These are phyloP conservation scores for Aspergillus baeticus DNA, from an alignment of 495 filamentous ascomycete genomes.

Conservation along the genomic window DNA sequence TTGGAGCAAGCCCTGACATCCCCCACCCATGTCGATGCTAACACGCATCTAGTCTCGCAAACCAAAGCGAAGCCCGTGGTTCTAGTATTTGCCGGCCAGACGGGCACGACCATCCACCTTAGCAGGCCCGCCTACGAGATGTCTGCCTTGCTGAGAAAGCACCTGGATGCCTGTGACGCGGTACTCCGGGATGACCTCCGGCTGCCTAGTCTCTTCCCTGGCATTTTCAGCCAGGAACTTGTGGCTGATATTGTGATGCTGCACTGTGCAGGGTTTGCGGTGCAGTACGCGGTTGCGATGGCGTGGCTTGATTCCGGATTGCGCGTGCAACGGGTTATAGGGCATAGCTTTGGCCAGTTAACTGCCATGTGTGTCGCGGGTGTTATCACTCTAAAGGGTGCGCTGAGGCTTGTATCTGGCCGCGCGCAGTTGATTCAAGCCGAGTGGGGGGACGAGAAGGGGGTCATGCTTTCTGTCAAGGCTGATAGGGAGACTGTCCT, in stretches of 20 bases:
- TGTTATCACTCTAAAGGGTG: conserved; percentile 29
- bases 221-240: conserved; percentile 5
- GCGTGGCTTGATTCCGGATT: conserved; percentile 46
- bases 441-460: too few species aligned
- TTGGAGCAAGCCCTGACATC: too few species aligned
- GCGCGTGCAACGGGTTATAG: conserved; percentile 31
- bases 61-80: too few species aligned
- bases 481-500: too few species aligned
- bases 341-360: conserved; percentile 50
- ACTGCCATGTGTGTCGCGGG: conserved; percentile 38
- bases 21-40: too few species aligned
- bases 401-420: conserved; percentile 22
- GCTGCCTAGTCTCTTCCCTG: conserved; percentile 37
- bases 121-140: too few species aligned
- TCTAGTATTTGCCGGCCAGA: too few species aligned
- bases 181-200: conserved; percentile 23
- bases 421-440: too few species aligned
- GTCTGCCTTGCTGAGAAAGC: conserved; percentile 40
- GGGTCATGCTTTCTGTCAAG: too few species aligned
- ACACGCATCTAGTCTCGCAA: too few species aligned
- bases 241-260: conserved; percentile 36
- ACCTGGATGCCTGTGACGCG: conserved; percentile 26
- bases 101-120: too few species aligned
- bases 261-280: conserved; percentile 41
- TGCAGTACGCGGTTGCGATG: conserved; percentile 45